A percentile compares a stretch with the other conserved stretches of the same genome.
Evolutionary conservation across 2,329 filamentous ascomycete species (phyloP).

Genomic region (Dothistroma septosporum): DNA sequence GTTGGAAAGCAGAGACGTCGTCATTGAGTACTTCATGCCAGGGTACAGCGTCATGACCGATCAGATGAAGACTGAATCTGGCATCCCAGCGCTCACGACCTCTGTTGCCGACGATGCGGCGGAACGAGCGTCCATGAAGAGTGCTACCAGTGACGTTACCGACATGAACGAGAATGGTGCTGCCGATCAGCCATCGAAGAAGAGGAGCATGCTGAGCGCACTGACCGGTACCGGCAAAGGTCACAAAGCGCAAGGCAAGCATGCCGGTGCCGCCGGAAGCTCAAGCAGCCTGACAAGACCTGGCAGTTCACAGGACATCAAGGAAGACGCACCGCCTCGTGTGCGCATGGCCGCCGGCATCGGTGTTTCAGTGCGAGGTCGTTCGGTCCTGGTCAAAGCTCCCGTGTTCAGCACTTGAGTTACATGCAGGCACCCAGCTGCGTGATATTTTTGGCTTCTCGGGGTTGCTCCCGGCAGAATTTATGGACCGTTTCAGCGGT

Average conservation of each 20-base stretch:
- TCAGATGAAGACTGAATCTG: slow-evolving; percentile 78
- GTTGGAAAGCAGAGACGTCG: slow-evolving; percentile 84
- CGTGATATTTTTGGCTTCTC: slow-evolving; percentile 3
- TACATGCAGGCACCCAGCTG: not conserved
- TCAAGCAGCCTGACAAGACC: slow-evolving; percentile 38
- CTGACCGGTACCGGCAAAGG: slow-evolving; percentile 40
- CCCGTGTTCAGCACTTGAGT: slow-evolving; percentile 40
- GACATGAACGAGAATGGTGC: slow-evolving; percentile 28
- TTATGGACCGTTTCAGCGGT: not conserved
- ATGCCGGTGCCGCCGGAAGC: slow-evolving; percentile 33
- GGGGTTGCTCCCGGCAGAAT: not conserved
- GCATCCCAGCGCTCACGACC: slow-evolving; percentile 45
- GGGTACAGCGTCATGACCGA: slow-evolving; percentile 65
- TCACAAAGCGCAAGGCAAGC: slow-evolving; percentile 37
- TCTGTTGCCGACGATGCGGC: slow-evolving; percentile 42
- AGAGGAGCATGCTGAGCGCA: slow-evolving; percentile 43
- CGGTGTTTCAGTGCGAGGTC: slow-evolving; percentile 47
- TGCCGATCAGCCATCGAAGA: slow-evolving; percentile 25
- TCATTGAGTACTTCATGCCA: slow-evolving; percentile 78
- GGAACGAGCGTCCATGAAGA: slow-evolving; percentile 39
- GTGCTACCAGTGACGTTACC: slow-evolving; percentile 34
- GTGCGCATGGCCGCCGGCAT: slow-evolving; percentile 48
- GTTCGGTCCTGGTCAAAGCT: slow-evolving; percentile 48
- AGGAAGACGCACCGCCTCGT: slow-evolving; percentile 41
- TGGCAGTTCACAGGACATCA: slow-evolving; percentile 39